Evolutionary conservation across 1,284 basidiomycete genomes (phyloP).

Genomic region (Quambalaria eucalypti): DNA sequence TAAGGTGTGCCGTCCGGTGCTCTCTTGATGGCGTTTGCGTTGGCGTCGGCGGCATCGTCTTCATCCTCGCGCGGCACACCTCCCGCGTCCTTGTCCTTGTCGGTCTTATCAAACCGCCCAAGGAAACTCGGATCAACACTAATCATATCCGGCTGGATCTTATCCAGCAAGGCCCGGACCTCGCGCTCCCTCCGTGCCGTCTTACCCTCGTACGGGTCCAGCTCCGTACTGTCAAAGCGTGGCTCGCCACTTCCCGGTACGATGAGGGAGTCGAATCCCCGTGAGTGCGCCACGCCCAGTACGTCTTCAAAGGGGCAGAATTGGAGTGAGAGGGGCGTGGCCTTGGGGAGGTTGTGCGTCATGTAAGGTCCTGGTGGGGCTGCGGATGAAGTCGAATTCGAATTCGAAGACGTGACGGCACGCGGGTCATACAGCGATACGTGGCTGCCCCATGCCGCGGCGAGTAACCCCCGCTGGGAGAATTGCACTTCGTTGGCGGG

Average conservation of each 20-base stretch:
- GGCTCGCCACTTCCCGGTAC: slow-evolving; percentile 88
- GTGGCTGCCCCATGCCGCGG: slow-evolving; percentile 64
- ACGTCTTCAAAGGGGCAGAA: slow-evolving; percentile 83
- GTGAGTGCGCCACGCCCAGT: slow-evolving; percentile 62
- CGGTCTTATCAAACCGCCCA: slow-evolving; percentile 48
- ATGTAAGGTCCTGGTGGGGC: slow-evolving; percentile 53
- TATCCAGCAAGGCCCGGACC: slow-evolving; percentile 80
- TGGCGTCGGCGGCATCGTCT: slow-evolving; percentile 51
- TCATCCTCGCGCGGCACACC: slow-evolving; percentile 59
- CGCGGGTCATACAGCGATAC: slow-evolving; percentile 60
- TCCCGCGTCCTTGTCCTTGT: too few species aligned
- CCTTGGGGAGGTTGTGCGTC: slow-evolving; percentile 33
- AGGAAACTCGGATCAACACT: slow-evolving; percentile 71
- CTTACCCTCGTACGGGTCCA: slow-evolving; percentile 86
- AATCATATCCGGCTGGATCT: slow-evolving; percentile 92
- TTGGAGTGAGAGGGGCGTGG: slow-evolving; percentile 62
- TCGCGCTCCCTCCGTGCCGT: slow-evolving; percentile 77
- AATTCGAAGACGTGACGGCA: slow-evolving; percentile 13
- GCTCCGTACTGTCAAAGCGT: slow-evolving; percentile 85
- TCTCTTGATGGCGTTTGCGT: slow-evolving; percentile 10
- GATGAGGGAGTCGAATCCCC: slow-evolving; percentile 72
- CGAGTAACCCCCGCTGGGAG: slow-evolving; percentile 68
- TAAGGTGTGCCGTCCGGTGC: slow-evolving; percentile 35
- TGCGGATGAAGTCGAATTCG: not conserved
- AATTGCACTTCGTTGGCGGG: slow-evolving; percentile 48